These are phyloP conservation scores for Arthroderma sp. DNA, from an alignment of 2,329 filamentous ascomycete genomes.

Conservation along the genomic window DNA sequence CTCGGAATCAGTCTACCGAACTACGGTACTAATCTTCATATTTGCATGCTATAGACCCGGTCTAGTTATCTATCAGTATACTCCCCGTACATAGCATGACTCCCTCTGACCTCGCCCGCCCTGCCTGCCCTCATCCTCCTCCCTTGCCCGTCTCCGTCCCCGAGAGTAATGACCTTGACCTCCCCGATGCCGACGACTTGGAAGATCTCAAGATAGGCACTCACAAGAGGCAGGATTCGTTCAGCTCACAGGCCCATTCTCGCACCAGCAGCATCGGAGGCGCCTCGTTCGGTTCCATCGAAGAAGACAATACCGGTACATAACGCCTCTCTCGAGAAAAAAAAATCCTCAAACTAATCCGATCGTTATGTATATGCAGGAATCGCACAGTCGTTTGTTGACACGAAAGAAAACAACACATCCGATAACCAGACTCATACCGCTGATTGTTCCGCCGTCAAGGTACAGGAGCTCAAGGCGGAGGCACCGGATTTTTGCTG, in stretches of 20 bases:
- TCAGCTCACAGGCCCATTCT: slow-evolving; percentile 27
- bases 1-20: neutral
- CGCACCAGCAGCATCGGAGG: slow-evolving; percentile 30
- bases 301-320: slow-evolving; percentile 31
- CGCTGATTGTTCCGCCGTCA: slow-evolving; percentile 15
- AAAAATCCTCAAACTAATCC: neutral
- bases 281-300: slow-evolving; percentile 34
- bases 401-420: slow-evolving; percentile 25
- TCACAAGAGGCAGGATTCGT: slow-evolving; percentile 16
- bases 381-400: slow-evolving; percentile 35
- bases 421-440: slow-evolving; percentile 17
- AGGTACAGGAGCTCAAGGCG: slow-evolving; percentile 21
- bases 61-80: slow-evolving; percentile 3
- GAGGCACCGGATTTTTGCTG: slow-evolving; percentile 34
- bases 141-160: neutral
- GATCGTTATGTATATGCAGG: slow-evolving; percentile 17
- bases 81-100: slow-evolving; percentile 6
- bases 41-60: neutral
- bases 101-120: slow-evolving; percentile 1
- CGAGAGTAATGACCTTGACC: neutral
- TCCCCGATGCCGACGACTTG: neutral
- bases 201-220: slow-evolving; percentile 5
- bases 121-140: neutral
- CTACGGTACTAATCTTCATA: neutral
- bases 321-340: slow-evolving; percentile 4